Percentiles rank a stretch among this genome's conserved stretches.
These are phyloP conservation scores for Globisporangium okanoganense DNA, from an alignment of 352 stramenopile genomes.

Conservation along the genomic window DNA sequence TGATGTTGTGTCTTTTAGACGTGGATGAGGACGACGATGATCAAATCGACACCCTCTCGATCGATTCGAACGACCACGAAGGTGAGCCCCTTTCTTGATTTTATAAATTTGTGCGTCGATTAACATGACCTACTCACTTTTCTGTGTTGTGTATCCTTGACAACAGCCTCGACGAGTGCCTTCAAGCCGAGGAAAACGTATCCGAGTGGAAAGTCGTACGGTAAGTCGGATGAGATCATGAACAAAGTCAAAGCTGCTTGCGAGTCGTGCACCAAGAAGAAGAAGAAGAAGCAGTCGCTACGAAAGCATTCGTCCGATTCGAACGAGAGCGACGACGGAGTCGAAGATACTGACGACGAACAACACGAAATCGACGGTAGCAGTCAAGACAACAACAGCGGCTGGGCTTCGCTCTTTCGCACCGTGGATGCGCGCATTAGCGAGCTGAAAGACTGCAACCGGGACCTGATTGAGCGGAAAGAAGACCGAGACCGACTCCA, in stretches of 20 bases:
- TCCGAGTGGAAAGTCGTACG: conserved; percentile 15
- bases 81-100: background rate
- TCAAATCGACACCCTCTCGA: conserved; percentile 14
- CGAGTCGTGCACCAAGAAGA: conserved; percentile 12
- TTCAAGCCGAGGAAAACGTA: conserved; percentile 14
- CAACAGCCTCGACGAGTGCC: background rate
- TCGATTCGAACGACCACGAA: conserved; percentile 9
- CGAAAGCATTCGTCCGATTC: background rate
- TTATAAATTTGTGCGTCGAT: background rate
- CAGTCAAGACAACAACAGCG: too few species aligned
- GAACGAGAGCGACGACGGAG: conserved; percentile 12
- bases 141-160: background rate
- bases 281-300: background rate
- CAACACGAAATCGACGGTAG: background rate
- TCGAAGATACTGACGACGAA: conserved; percentile 17
- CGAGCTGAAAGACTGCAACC: conserved; percentile 40
- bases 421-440: conserved; percentile 36
- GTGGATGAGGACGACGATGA: conserved; percentile 25
- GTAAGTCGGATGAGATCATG: conserved; percentile 18
- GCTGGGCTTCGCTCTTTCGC: conserved; percentile 21
- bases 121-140: background rate
- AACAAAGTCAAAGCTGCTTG: conserved; percentile 14
- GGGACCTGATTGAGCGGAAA: conserved; percentile 44
- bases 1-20: background rate
- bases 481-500: conserved; percentile 39